Conservation (phyloP, 192 early-diverging fungal species). For the Backusella psychrophila region DNA sequence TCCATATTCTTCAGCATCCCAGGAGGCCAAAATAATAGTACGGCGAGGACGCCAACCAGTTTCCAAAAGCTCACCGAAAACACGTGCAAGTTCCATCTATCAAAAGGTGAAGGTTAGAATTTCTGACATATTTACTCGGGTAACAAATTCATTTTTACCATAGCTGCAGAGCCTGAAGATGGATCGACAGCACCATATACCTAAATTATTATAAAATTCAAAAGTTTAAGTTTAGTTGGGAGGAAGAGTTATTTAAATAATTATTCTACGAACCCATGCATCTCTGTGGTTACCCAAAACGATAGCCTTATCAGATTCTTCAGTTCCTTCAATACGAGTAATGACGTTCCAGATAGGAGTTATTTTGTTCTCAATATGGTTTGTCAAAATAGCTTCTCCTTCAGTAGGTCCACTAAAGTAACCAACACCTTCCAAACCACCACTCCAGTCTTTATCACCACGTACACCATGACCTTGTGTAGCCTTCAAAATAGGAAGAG, state of each 20-base stretch:
- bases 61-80: conserved; percentile 53
- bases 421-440: conserved; percentile 49
- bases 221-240: neutral
- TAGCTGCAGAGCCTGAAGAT: conserved; percentile 56
- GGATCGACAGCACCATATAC: conserved; percentile 65
- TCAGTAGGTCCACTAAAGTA: conserved; percentile 64
- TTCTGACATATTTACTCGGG: neutral
- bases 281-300: conserved; percentile 62
- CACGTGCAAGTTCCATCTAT: conserved; percentile 51
- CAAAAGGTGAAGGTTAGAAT: neutral
- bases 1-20: conserved; percentile 72
- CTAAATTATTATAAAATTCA: neutral
- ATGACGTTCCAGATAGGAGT: conserved; percentile 66
- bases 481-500: conserved; percentile 56
- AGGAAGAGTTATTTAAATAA: neutral
- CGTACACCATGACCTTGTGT: conserved; percentile 45
- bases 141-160: conserved; percentile 26
- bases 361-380: conserved; percentile 51
- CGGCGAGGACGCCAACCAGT: conserved; percentile 65
- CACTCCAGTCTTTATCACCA: conserved; percentile 41
- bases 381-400: conserved; percentile 50
- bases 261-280: conserved; percentile 48
- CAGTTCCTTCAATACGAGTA: conserved; percentile 56
- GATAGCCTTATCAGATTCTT: conserved; percentile 53
- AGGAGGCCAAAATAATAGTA: conserved; percentile 63